Base-by-base conservation (phyloP, 108 stramenopile species). In the Hondaea fermentalgiana region DNA sequence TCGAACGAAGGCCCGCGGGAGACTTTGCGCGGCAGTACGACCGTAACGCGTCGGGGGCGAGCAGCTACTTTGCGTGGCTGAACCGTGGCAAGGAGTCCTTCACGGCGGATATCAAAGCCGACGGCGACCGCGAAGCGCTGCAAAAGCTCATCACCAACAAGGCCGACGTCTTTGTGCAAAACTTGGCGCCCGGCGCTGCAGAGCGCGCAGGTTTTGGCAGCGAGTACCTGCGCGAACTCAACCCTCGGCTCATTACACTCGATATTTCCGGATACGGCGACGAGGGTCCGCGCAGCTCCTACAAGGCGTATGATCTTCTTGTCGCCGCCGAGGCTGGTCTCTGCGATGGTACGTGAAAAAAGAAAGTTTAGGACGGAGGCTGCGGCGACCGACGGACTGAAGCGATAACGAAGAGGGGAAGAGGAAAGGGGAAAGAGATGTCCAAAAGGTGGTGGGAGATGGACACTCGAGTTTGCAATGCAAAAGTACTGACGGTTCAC, bases 61-160 rank as follows among this genome's bases (percentile, higher is more conserved):
- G 76, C 76, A 83, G 76, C 76, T 83, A 83, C 76, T 83, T 83
- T 35, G 76, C 76, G 6, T 83, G 76, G 76, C 76, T 83, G 19
- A 83, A 83, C 23, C 45, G 76, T 12, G 76, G 76, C 51, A 83
- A 83, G 51, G 76, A 83, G 51, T 83, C 76, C 49, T 53, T 83
- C 25, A 47, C 51, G 25, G 76, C 76, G 12, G 76, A 83, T 23
- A 83, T 83, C 51, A 83, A 83, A 23, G 23, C 8, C 25, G 76
- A 47, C 0, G 76, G 6, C n/a, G 76, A 83, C 51, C 19, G 76
- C 19, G 76, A 83, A 6, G 51, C n/a, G 45, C 45, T 83, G 25
- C 76, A 25, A 12, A 53, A 83, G 49, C n/a, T 83, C 23, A 53
- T 83, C 49, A 16, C 45, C 19, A 23, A 28, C n/a, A 47, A 83